Conservation (phyloP, 139 green algal genomes). For the Haematococcus sp. region DNA sequence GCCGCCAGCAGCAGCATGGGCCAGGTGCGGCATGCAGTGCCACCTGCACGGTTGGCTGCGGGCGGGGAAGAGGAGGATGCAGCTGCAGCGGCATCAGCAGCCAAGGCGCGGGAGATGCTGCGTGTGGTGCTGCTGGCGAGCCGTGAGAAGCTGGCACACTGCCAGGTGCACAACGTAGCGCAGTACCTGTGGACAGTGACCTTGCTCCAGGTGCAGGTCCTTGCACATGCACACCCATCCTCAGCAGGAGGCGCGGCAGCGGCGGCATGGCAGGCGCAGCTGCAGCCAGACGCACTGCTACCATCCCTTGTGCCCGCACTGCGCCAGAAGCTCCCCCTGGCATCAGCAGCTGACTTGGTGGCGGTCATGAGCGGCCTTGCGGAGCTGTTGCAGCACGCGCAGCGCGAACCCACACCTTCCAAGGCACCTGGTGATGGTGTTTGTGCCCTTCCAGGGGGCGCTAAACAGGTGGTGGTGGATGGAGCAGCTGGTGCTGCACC, state of each 20-base stretch:
- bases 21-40: no score
- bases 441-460: no score
- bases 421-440: no score
- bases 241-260: not conserved
- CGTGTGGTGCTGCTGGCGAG: not conserved
- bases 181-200: not conserved
- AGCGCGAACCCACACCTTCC: not conserved
- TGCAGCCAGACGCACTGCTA: not conserved
- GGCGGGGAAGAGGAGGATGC: not conserved
- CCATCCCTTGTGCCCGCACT: not conserved
- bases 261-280: not conserved
- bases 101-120: not conserved
- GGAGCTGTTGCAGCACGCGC: not conserved
- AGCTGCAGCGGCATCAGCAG: not conserved
- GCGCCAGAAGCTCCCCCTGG: not conserved
- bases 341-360: not conserved
- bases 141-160: slow-evolving; percentile 1
- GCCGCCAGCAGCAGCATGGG: no score
- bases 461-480: no score
- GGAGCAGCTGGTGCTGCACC: not conserved
- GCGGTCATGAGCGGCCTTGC: not conserved
- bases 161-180: not conserved
- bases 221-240: not conserved
- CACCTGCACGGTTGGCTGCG: no score
- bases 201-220: not conserved